Percentiles rank a stretch among this genome's conserved stretches.
These are phyloP conservation scores for Pochonia chlamydosporia DNA, from an alignment of 2,329 filamentous ascomycete species.

Conservation along the genomic window DNA sequence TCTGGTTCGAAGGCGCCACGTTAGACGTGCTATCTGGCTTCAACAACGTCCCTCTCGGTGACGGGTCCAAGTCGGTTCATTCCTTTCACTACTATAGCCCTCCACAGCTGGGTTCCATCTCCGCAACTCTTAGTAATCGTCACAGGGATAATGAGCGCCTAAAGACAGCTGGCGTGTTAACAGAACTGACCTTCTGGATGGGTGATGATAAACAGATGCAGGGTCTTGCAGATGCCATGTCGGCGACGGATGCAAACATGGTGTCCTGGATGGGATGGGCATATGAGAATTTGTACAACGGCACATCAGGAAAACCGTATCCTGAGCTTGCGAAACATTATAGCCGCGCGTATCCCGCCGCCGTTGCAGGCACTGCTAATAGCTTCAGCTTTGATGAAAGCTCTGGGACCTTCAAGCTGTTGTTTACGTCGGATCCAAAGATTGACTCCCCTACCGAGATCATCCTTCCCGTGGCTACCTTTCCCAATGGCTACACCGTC, in stretches of 20 bases:
- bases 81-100: constrained; percentile 15
- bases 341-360: constrained; percentile 13
- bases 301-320: constrained; percentile 8
- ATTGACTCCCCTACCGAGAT: constrained; percentile 13
- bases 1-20: constrained; percentile 15
- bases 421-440: constrained; percentile 7
- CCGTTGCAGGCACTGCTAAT: constrained; percentile 10
- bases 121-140: constrained; percentile 10
- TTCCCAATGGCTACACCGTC: constrained; percentile 11
- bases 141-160: constrained; percentile 12
- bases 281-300: constrained; percentile 15
- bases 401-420: constrained; percentile 9
- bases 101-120: constrained; percentile 12
- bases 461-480: constrained; percentile 10
- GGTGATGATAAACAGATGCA: constrained; percentile 13
- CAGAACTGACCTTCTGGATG: constrained; percentile 14
- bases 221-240: constrained; percentile 10
- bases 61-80: constrained; percentile 13
- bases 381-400: constrained; percentile 11
- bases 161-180: constrained; percentile 12
- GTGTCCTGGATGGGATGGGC: constrained; percentile 15
- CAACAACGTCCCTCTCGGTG: constrained; percentile 13
- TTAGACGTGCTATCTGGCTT: constrained; percentile 13
- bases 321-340: constrained; percentile 13
- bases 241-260: constrained; percentile 12